A percentile compares a stretch with the other conserved stretches of the same genome.
These are phyloP conservation scores for Acrocalymma vagum DNA, from an alignment of 2,329 filamentous ascomycete genomes.

Conservation along the genomic window DNA sequence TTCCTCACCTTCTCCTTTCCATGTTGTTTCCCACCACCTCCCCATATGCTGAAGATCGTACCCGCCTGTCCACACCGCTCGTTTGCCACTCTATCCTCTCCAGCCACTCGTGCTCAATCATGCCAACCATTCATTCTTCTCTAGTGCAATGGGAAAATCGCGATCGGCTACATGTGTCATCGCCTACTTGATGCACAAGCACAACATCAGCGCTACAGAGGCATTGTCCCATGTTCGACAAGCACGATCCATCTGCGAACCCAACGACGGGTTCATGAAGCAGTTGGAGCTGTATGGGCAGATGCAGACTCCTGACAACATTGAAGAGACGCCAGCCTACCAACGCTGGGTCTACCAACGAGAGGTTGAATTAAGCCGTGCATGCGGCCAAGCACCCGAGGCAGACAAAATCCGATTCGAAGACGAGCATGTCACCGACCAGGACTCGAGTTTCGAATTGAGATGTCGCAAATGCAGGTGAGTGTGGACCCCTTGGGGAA, in stretches of 20 bases:
- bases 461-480: conserved; percentile 92
- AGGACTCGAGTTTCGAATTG: conserved; percentile 65
- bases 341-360: conserved; percentile 78
- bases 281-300: conserved; percentile 88
- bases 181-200: conserved; percentile 78
- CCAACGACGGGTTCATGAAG: conserved; percentile 89
- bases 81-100: conserved; percentile 40
- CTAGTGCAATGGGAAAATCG: conserved; percentile 94
- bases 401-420: conserved; percentile 81
- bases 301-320: conserved; percentile 79
- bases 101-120: conserved; percentile 37
- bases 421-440: conserved; percentile 65
- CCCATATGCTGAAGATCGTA: conserved; percentile 24
- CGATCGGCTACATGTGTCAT: conserved; percentile 85
- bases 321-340: conserved; percentile 77
- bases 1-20: conserved; percentile 19
- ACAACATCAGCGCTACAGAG: conserved; percentile 62
- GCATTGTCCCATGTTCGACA: conserved; percentile 76
- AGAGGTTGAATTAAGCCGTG: conserved; percentile 72
- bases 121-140: conserved; percentile 42
- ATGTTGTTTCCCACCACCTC: no score
- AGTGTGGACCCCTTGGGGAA: conserved; percentile 33
- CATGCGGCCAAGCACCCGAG: conserved; percentile 80
- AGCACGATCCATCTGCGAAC: conserved; percentile 80
- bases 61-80: conserved; percentile 43